phyloP scores from a whole-genome alignment of 129 eudicot species.

The Flaveria trinervia region DNA sequence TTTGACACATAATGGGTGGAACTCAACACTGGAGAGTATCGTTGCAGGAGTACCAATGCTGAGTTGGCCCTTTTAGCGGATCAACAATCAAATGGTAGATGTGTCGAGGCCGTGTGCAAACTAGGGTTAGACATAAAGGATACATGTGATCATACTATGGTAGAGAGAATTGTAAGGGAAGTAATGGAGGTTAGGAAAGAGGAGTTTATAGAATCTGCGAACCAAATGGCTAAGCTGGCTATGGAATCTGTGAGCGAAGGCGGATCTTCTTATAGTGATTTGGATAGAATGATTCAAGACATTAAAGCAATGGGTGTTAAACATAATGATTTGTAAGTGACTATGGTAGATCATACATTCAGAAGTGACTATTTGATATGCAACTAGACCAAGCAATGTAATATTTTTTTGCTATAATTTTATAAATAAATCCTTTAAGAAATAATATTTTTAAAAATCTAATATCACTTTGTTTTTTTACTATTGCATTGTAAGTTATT shows the following conservation, averaged over 20 bases:
- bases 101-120: constrained; percentile 32
- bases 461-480: too few relatives aligned
- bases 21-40: constrained; percentile 42
- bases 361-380: neutral
- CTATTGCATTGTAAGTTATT: too few relatives aligned
- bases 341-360: neutral
- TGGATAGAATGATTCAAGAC: constrained; percentile 57
- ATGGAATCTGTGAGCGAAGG: constrained; percentile 38
- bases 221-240: constrained; percentile 31
- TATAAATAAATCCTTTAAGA: too few relatives aligned
- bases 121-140: constrained; percentile 63
- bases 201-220: constrained; percentile 29
- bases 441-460: too few relatives aligned
- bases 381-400: neutral
- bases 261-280: constrained; percentile 52
- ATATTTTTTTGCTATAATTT: too few relatives aligned
- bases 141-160: constrained; percentile 38
- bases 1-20: constrained; percentile 60
- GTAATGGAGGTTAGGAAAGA: constrained; percentile 46
- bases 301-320: constrained; percentile 36
- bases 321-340: neutral
- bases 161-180: constrained; percentile 43
- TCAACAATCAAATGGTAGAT: constrained; percentile 42
- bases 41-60: constrained; percentile 40
- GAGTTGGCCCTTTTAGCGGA: constrained; percentile 32